A percentile compares a stretch with the other conserved stretches of the same genome.
phyloP scores from a whole-genome alignment of 371 early-diverging fungal species.

The Mortierella sp. region DNA sequence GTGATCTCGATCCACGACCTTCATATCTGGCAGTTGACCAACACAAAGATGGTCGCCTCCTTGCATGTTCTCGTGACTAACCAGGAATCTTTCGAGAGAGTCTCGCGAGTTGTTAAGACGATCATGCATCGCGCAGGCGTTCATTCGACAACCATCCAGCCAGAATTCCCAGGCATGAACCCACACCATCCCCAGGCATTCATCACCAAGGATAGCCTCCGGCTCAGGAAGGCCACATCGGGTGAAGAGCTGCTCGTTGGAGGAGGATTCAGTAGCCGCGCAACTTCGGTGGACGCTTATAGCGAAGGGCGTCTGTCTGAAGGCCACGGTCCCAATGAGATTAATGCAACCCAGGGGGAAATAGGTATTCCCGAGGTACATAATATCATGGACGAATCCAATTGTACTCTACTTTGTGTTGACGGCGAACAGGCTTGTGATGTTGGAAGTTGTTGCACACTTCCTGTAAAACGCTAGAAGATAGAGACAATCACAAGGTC shows the following conservation, averaged over 20 bases:
- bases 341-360: background rate
- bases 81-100: constrained; percentile 67
- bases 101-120: constrained; percentile 77
- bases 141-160: constrained; percentile 92
- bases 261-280: constrained; percentile 14
- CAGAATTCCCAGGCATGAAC: constrained; percentile 75
- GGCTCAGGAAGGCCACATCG: constrained; percentile 6
- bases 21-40: constrained; percentile 95
- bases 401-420: constrained; percentile 40
- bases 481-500: background rate
- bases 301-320: constrained; percentile 20
- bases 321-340: background rate
- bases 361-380: background rate
- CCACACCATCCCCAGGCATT: constrained; percentile 17
- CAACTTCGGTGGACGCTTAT: constrained; percentile 21
- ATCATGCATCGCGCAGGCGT: constrained; percentile 84
- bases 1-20: constrained; percentile 89
- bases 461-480: constrained; percentile 43
- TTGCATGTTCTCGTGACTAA: constrained; percentile 83
- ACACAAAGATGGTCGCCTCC: constrained; percentile 86
- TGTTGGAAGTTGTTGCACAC: constrained; percentile 46
- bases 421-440: constrained; percentile 47
- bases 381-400: constrained; percentile 11
- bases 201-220: background rate
- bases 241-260: constrained; percentile 20